Base-by-base conservation (phyloP, 225 moss, liverwort and hornwort genomes). In the Antitrichia curtipendula region DNA sequence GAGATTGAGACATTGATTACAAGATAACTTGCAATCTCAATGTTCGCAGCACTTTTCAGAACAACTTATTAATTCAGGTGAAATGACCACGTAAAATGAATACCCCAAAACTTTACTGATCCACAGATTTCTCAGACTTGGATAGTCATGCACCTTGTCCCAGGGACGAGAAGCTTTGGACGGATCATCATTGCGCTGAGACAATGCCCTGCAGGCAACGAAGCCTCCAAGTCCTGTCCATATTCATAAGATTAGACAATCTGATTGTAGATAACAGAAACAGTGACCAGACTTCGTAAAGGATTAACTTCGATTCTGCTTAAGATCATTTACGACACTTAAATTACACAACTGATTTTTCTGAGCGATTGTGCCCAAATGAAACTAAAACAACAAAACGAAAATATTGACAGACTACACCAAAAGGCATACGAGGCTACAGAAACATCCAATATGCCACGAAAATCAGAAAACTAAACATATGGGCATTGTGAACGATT, bases 201-300 rank as follows among this genome's bases (percentile, higher is more conserved):
- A 97, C 88, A 97, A 77, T 65, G 96, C 97, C 90, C 93, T 95
- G 87, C 97, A 97, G 49, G 97, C 97, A 78, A 97, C 96, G 88
- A 97, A 97, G 82, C 97, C 97, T 93, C 97, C 97, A 87, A 97
- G 92, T 28, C 97, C 97, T 96, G 88, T 76, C 78, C 85, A 90
- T 38, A 92, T 73, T 82, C 76, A 86, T 66, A 68, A 69, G 58
- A 63, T 81, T 34, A 80, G 75, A 78, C 47, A 66, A 18, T 73
- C 41, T 70, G 70, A 40, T 31, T 43, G 54, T 57, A 77, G 56
- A 27, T 78, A 47, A 45, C 47, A 47, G n/a, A 60, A 68, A 76
- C 59, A 85, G 54, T 22, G 75, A 36, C 88, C 60, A 72, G 31
- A 85, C 72, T 45, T 73, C 81, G 50, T 76, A 54, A 21, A 75